A percentile compares a stretch with the other conserved stretches of the same genome.
phyloP scores from a whole-genome alignment of 2,329 filamentous ascomycete genomes.

The Sordariomycetes sp. region DNA sequence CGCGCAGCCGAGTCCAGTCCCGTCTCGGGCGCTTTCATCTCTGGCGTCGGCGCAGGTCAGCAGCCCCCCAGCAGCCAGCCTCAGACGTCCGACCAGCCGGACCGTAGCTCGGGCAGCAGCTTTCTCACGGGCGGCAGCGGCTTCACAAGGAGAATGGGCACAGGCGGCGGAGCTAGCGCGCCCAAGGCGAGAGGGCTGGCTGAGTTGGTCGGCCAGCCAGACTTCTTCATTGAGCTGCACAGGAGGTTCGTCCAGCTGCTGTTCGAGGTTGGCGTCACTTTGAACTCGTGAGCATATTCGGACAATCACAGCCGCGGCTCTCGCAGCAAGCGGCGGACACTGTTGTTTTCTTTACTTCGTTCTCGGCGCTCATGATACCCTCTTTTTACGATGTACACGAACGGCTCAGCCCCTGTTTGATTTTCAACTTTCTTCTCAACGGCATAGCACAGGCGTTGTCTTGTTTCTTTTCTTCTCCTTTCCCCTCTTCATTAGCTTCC shows the following conservation, averaged over 20 bases:
- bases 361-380: too few relatives aligned
- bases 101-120: constrained; percentile 35
- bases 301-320: neutral
- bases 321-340: neutral
- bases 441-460: constrained; percentile 1
- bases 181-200: constrained; percentile 52
- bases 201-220: constrained; percentile 56
- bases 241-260: constrained; percentile 53
- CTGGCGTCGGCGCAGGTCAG: constrained; percentile 19
- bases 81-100: constrained; percentile 12
- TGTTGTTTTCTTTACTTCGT: neutral
- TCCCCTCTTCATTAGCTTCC: too few relatives aligned
- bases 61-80: constrained; percentile 6
- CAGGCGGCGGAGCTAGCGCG: constrained; percentile 44
- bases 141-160: constrained; percentile 48
- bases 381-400: neutral
- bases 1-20: constrained; percentile 35
- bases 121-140: constrained; percentile 48
- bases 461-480: too few relatives aligned
- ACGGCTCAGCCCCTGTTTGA: constrained; percentile 1
- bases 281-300: constrained; percentile 36
- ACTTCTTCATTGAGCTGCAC: constrained; percentile 61
- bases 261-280: constrained; percentile 46
- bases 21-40: constrained; percentile 28
- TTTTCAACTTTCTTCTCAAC: constrained; percentile 3